Evolutionary conservation across 2,329 filamentous ascomycete genomes (phyloP).

Genomic region (Penicillium palitans): DNA sequence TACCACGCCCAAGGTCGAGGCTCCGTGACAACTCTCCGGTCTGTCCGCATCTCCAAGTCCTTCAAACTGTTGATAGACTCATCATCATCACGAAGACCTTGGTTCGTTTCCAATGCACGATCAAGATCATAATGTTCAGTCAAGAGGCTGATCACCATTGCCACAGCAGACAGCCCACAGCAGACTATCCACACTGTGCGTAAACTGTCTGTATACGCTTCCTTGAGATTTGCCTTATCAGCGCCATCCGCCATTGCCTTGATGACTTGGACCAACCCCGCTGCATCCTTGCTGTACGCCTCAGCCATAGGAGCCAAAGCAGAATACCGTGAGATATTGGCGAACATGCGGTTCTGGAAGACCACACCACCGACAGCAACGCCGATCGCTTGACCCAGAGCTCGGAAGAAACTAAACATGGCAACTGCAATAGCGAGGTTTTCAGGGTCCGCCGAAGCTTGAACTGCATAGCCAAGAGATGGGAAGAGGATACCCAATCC

Average conservation of each 20-base stretch:
- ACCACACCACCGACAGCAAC: constrained; percentile 67
- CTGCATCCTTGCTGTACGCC: constrained; percentile 58
- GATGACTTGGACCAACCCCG: constrained; percentile 60
- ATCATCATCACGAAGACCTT: constrained; percentile 23
- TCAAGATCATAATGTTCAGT: constrained; percentile 53
- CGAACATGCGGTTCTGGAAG: constrained; percentile 66
- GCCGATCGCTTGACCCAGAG: constrained; percentile 65
- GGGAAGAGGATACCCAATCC: constrained; percentile 67
- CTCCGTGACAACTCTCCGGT: not conserved
- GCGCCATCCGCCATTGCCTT: constrained; percentile 51
- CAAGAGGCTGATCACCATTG: constrained; percentile 53
- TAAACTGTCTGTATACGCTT: constrained; percentile 56
- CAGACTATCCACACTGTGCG: constrained; percentile 59
- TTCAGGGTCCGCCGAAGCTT: constrained; percentile 58
- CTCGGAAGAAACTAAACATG: constrained; percentile 67
- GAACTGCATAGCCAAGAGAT: constrained; percentile 62
- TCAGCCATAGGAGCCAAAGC: constrained; percentile 50
- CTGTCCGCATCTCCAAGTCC: constrained; percentile 16
- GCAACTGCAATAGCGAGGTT: constrained; percentile 63
- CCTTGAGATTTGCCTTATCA: constrained; percentile 48
- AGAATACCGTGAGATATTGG: constrained; percentile 51
- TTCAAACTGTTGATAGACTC: constrained; percentile 15
- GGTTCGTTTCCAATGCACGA: constrained; percentile 35
- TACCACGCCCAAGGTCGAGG: constrained; percentile 19
- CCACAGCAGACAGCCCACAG: constrained; percentile 53